Evolutionary conservation across 2,329 filamentous ascomycete species (phyloP).

Genomic region (Curvularia verruculosa): DNA sequence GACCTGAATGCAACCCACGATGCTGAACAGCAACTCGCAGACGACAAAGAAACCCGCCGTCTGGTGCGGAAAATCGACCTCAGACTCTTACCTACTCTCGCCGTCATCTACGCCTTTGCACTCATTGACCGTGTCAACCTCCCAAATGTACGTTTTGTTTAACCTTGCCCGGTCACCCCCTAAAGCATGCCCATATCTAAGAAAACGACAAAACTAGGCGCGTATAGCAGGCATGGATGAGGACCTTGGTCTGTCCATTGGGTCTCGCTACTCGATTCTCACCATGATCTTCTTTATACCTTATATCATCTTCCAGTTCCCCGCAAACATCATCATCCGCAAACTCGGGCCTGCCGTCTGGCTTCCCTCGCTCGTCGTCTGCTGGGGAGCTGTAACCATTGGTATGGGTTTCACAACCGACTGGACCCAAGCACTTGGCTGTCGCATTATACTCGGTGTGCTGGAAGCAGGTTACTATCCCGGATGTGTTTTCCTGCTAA

Average conservation of each 20-base stretch:
- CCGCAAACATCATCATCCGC: not conserved
- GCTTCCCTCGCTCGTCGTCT: not conserved
- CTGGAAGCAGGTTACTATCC: not conserved
- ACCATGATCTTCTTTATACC: not conserved
- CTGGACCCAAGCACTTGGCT: not conserved
- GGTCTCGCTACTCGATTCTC: not conserved
- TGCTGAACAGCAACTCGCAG: not conserved
- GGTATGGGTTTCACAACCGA: not conserved
- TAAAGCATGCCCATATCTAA: not conserved
- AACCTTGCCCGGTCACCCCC: no score
- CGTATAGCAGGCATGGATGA: not conserved
- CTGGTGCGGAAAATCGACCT: not conserved
- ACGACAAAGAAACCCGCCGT: not conserved
- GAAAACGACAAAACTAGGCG: not conserved
- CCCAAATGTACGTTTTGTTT: not conserved
- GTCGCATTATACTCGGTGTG: not conserved
- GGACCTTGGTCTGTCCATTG: not conserved
- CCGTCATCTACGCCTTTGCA: not conserved
- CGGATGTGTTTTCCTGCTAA: not conserved
- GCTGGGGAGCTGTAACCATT: not conserved
- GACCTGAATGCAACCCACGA: not conserved
- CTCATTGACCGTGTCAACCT: not conserved
- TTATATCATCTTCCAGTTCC: not conserved
- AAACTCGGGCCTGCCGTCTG: not conserved
- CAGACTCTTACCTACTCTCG: not conserved